phyloP scores from a whole-genome alignment of 495 filamentous ascomycete genomes.

The Annulohypoxylon nitens region DNA sequence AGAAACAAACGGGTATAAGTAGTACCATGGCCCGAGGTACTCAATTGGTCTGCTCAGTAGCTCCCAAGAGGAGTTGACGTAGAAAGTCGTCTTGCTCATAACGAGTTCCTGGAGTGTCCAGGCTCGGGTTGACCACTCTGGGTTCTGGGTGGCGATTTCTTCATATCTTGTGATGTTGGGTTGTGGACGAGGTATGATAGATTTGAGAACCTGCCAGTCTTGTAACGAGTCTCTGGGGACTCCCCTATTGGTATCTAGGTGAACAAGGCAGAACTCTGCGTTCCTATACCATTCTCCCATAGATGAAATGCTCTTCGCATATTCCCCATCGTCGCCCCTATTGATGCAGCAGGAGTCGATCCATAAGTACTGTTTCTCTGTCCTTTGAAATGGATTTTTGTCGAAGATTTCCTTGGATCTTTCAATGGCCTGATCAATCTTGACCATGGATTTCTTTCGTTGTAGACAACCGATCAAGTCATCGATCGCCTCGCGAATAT shows the following conservation, averaged over 20 bases:
- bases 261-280: constrained; percentile 62
- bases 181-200: neutral
- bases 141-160: constrained; percentile 36
- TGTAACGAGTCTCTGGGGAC: constrained; percentile 36
- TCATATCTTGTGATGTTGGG: constrained; percentile 45
- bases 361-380: constrained; percentile 61
- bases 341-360: constrained; percentile 65
- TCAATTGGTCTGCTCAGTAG: constrained; percentile 55
- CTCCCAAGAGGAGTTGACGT: constrained; percentile 58
- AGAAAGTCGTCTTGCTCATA: constrained; percentile 62
- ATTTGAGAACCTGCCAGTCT: constrained; percentile 21
- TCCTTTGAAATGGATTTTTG: constrained; percentile 51
- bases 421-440: constrained; percentile 53
- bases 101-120: constrained; percentile 67
- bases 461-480: constrained; percentile 53
- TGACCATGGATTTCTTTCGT: constrained; percentile 57
- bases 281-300: constrained; percentile 66
- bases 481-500: constrained; percentile 55
- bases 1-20: constrained; percentile 55
- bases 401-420: constrained; percentile 55
- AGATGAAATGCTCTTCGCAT: constrained; percentile 58
- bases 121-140: constrained; percentile 59
- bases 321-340: constrained; percentile 57
- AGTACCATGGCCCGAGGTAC: constrained; percentile 56
- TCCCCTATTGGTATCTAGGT: constrained; percentile 55